Evolutionary conservation across 208 protist species (phyloP), one percentile per base, ranked within the genome.

Genomic region (Vickermania ingenoplastis): DNA sequence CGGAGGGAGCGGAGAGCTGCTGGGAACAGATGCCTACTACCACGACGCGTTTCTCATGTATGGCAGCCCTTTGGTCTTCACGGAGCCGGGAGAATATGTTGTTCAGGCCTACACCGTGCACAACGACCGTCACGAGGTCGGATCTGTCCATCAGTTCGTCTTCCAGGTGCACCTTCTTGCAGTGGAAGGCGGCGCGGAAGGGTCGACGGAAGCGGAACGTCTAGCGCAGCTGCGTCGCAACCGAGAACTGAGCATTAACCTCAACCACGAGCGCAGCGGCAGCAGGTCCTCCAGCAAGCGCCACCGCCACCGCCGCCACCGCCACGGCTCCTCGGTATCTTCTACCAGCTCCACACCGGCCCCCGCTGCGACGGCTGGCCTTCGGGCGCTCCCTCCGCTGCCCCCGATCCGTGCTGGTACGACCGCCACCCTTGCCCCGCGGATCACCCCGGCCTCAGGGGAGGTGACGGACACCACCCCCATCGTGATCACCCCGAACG

Each of bases 381-480:
- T 13, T 21, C 11, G 7, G 5, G 24, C 50, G n/a, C 22, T 54
- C 26, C 50, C 45, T 27, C 14, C 0, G 26, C 25, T 53, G 22
- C 21, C 31, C 0, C 21, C 25, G 22, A 14, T 36, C 7, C 17
- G 14, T 4, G 23, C 24, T 25, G 56, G 26, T 2, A 17, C 61
- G 2, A 71, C 68, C 2, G 62, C 71, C 14, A 65, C 75, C 1
- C 53, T 71, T 27, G 58, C 71, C 11, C 86, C 86, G 1, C 68
- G 65, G 14, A 88, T 92, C 45, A 58, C 73, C 31, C 86, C 86
- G 5, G 56, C 52, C 31, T 53, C 59, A 2, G 86, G 86, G 23
- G 76, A 83, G 31, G 82, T 92, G 24, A 92, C 77, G 41, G 87
- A 73, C 0, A 77, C 73, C 5, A 92, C 82, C 14, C 67, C 70